Conservation (phyloP, 1,284 basidiomycete species). For the Tranzscheliella williamsii region DNA sequence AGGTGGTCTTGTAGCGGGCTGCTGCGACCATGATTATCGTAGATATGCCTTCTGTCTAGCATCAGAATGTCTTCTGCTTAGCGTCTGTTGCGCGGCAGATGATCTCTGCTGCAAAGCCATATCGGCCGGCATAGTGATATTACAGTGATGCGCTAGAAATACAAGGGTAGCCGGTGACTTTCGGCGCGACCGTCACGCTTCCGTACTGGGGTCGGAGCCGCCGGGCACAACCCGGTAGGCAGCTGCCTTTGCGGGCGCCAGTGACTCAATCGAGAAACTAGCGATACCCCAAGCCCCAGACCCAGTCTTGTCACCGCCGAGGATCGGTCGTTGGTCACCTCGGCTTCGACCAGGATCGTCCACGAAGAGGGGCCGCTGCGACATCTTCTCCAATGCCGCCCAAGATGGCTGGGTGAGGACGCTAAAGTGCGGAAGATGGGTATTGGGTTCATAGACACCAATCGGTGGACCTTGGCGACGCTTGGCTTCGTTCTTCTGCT, state of each 20-base stretch:
- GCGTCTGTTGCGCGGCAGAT: no score
- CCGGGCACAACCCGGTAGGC: constrained; percentile 7
- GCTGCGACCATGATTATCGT: no score
- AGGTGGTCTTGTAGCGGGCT: no score
- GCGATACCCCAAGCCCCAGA: constrained; percentile 44
- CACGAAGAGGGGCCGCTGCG: constrained; percentile 27
- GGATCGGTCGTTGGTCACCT: constrained; percentile 28
- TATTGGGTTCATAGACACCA: constrained; percentile 57
- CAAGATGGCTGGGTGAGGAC: constrained; percentile 43
- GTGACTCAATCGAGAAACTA: constrained; percentile 25
- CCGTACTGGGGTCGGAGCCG: neutral
- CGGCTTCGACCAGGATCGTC: constrained; percentile 8
- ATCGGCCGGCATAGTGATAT: no score
- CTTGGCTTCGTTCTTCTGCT: constrained; percentile 13
- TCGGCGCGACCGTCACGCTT: no score
- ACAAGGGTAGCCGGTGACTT: no score
- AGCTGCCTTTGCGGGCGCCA: constrained; percentile 9
- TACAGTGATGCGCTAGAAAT: no score
- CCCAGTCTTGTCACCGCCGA: constrained; percentile 40
- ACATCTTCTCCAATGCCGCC: constrained; percentile 28
- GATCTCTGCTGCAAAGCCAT: no score
- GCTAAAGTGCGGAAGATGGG: constrained; percentile 47
- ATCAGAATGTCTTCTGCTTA: no score
- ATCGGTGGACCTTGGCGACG: constrained; percentile 46
- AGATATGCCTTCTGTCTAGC: no score